Percentiles rank a stretch among this genome's conserved stretches.
Conservation (phyloP, 1,139 yeast genomes). For the Magnusiomyces clavatus region DNA sequence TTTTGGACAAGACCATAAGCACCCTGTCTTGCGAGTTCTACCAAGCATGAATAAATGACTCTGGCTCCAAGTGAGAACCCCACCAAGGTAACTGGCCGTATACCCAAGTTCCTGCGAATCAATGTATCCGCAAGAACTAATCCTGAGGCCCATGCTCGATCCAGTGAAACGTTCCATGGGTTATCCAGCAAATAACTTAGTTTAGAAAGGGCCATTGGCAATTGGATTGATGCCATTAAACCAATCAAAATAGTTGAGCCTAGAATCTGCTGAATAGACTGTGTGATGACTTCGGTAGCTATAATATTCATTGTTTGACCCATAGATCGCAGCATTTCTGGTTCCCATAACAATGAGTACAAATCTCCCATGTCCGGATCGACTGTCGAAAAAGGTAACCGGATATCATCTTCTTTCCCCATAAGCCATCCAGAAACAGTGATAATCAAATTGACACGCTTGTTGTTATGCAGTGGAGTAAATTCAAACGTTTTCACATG, state of each 20-base stretch:
- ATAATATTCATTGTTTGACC: conserved; percentile 92
- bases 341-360: conserved; percentile 92
- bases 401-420: conserved; percentile 89
- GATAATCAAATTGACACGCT: conserved; percentile 77
- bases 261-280: conserved; percentile 87
- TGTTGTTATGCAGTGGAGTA: conserved; percentile 84
- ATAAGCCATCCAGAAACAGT: conserved; percentile 98
- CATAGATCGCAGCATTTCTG: conserved; percentile 91
- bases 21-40: conserved; percentile 78
- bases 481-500: conserved; percentile 92
- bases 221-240: conserved; percentile 89
- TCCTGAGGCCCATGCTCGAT: conserved; percentile 97
- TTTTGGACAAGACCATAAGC: conserved; percentile 87
- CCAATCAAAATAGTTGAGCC: conserved; percentile 92
- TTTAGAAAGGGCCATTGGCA: conserved; percentile 87
- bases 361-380: conserved; percentile 98
- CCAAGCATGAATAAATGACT: conserved; percentile 80
- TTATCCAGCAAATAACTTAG: conserved; percentile 85
- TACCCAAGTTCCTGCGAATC: conserved; percentile 80
- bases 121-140: conserved; percentile 84
- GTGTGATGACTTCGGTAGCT: conserved; percentile 89
- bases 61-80: conserved; percentile 95
- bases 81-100: conserved; percentile 82
- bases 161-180: conserved; percentile 96
- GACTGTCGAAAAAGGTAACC: conserved; percentile 91